Evolutionary conservation across 1,284 basidiomycete species (phyloP).

Genomic region (Trichosporon faecale): DNA sequence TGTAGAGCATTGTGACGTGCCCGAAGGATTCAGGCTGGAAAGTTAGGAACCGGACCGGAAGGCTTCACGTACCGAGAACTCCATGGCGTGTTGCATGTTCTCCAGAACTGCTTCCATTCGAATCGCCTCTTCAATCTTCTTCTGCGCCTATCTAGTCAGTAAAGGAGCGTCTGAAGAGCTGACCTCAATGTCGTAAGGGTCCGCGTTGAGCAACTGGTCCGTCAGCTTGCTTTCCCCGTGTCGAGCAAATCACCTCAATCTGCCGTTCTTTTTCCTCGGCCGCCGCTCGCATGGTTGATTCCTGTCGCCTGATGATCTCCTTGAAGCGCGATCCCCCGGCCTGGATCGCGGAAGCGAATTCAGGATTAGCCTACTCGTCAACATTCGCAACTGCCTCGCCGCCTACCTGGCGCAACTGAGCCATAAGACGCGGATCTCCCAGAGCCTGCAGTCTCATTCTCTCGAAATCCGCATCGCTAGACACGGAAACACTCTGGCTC

Average conservation of each 20-base stretch:
- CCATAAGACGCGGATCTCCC: conserved; percentile 75
- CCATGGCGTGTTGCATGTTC: conserved; percentile 86
- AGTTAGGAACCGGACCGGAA: background rate
- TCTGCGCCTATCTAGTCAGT: conserved; percentile 59
- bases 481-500: background rate
- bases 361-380: conserved; percentile 64
- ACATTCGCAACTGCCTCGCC: background rate
- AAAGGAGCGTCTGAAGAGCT: background rate
- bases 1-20: conserved; percentile 87
- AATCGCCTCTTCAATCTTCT: conserved; percentile 90
- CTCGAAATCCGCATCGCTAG: conserved; percentile 73
- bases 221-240: conserved; percentile 38
- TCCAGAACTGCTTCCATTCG: conserved; percentile 84
- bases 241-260: conserved; percentile 57
- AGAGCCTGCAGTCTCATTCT: conserved; percentile 84
- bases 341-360: conserved; percentile 69
- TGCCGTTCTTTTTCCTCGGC: conserved; percentile 63
- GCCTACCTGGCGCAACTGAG: conserved; percentile 66
- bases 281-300: conserved; percentile 59
- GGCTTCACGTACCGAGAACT: conserved; percentile 68
- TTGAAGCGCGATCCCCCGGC: conserved; percentile 69
- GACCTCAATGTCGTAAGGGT: conserved; percentile 84
- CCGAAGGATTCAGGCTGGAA: conserved; percentile 85
- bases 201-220: conserved; percentile 62
- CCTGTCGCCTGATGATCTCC: conserved; percentile 65